Base-by-base conservation (phyloP, 192 early-diverging fungal species). In the Coemansia sp. region DNA sequence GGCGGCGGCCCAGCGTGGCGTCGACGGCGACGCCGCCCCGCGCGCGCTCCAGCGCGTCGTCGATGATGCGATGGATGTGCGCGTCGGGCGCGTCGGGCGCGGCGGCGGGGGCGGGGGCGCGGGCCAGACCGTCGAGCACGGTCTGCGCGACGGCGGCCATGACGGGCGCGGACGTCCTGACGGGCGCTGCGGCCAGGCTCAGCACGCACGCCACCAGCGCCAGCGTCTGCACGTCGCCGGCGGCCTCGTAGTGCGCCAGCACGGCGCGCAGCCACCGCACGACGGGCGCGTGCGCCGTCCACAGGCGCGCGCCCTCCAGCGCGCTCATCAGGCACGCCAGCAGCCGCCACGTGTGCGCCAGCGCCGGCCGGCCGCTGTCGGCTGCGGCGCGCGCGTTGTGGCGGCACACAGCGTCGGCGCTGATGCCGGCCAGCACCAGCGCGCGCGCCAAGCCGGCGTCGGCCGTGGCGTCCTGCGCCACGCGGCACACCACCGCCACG, bases 181-280 rank as follows among this genome's bases (percentile, higher is more conserved):
- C 35, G 28, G 35, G 21, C 11, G 53, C 53, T 0, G 64, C 36
- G 23, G 43, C 62, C 38, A 7, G 59, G 58, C 66, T 67, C 41
- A 83, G 55, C 34, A 77, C 76, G 34, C 80, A 83, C 10, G 80
- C 26, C 8, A 83, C 53, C 58, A 83, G 57, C 21, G 80, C 80
- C 64, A 77, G 75, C 55, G 80, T 71, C 65, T 83, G 80, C 63
- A 73, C 75, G 38, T 83, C 80, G 62, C 80, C 80, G 14, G 59
- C 59, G 6, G 61, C 65, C 69, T 71, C 66, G 45, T 74, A 73
- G 26, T 57, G 68, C 14, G 28, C 18, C 68, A 83, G 66, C 9
- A 61, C 75, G 2, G 80, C 34, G 6, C 62, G 62, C 45, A 83
- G 47, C 80, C 80, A 83, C 3, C 35, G 25, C 3, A 56, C 35